Evolutionary conservation across 2,329 filamentous ascomycete genomes (phyloP).

Genomic region (Fusarium virguliforme): DNA sequence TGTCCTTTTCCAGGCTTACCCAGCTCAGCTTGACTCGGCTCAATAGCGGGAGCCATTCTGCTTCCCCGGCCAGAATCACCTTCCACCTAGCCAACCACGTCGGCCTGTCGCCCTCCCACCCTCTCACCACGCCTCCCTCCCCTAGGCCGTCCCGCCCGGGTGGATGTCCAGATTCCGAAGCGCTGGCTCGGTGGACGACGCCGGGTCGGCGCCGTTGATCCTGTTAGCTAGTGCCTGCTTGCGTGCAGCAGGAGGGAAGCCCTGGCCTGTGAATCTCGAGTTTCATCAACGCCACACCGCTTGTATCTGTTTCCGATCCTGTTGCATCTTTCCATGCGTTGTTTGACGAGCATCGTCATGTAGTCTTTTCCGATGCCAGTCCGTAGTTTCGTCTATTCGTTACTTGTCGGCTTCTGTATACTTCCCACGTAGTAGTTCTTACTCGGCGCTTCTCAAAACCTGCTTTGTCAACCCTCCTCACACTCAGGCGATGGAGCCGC

Average conservation of each 20-base stretch:
- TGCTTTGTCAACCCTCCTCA: conserved; percentile 6
- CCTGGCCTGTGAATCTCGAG: conserved; percentile 34
- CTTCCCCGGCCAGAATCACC: conserved; percentile 45
- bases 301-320: background rate
- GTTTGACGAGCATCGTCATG: background rate
- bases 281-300: conserved; percentile 40
- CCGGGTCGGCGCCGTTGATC: conserved; percentile 31
- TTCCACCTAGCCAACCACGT: conserved; percentile 30
- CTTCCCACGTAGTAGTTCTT: background rate
- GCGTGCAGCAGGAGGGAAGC: conserved; percentile 31
- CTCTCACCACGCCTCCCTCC: conserved; percentile 21
- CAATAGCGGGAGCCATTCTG: conserved; percentile 29
- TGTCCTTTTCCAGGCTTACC: background rate
- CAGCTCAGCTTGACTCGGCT: conserved; percentile 22
- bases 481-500: conserved; percentile 1
- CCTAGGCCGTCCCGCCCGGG: conserved; percentile 39
- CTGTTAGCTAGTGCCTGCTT: conserved; percentile 42
- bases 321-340: background rate
- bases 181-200: conserved; percentile 44
- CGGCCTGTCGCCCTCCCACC: conserved; percentile 24
- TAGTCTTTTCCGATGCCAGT: background rate
- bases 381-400: background rate
- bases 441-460: background rate
- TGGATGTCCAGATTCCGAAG: conserved; percentile 48
- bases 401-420: background rate